Percentiles rank a stretch among this genome's conserved stretches.
phyloP scores from a whole-genome alignment of 2,329 filamentous ascomycete species.

The Aaosphaeria arxii region DNA sequence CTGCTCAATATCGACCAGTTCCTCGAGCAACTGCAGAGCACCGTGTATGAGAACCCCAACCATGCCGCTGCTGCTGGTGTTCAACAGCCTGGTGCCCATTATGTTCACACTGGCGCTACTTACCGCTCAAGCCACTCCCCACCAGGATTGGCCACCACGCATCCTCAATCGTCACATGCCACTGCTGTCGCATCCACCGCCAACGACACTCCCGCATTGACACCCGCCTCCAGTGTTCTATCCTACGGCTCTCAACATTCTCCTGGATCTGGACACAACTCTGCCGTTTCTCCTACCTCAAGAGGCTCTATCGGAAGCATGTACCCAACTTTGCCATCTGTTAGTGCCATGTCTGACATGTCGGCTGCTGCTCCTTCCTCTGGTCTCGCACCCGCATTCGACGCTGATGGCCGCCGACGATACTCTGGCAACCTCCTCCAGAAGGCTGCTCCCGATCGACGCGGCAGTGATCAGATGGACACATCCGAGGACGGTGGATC shows the following conservation, averaged over 20 bases:
- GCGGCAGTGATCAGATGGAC: conserved; percentile 37
- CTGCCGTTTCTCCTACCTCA: conserved; percentile 64
- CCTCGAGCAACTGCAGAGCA: conserved; percentile 92
- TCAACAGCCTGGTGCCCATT: conserved; percentile 69
- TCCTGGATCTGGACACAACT: conserved; percentile 65
- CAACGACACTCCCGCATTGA: conserved; percentile 69
- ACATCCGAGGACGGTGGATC: conserved; percentile 36
- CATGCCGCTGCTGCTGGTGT: conserved; percentile 76
- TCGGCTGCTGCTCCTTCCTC: conserved; percentile 63
- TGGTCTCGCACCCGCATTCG: conserved; percentile 64
- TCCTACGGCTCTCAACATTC: conserved; percentile 79
- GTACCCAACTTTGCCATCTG: conserved; percentile 73
- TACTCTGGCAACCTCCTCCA: conserved; percentile 62
- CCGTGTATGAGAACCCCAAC: conserved; percentile 89
- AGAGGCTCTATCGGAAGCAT: conserved; percentile 57
- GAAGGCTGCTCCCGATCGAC: conserved; percentile 37
- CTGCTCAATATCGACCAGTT: conserved; percentile 91
- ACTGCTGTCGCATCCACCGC: conserved; percentile 40
- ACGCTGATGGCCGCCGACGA: conserved; percentile 58
- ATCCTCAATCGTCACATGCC: conserved; percentile 52
- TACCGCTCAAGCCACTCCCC: conserved; percentile 60
- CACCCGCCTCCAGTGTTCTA: conserved; percentile 70
- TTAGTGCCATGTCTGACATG: conserved; percentile 62
- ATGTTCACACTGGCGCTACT: conserved; percentile 51
- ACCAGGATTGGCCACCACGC: conserved; percentile 36